Percentiles rank a stretch among this genome's conserved stretches.
phyloP scores from a whole-genome alignment of 2,329 filamentous ascomycete species.

The Exophiala lecanii-corni region DNA sequence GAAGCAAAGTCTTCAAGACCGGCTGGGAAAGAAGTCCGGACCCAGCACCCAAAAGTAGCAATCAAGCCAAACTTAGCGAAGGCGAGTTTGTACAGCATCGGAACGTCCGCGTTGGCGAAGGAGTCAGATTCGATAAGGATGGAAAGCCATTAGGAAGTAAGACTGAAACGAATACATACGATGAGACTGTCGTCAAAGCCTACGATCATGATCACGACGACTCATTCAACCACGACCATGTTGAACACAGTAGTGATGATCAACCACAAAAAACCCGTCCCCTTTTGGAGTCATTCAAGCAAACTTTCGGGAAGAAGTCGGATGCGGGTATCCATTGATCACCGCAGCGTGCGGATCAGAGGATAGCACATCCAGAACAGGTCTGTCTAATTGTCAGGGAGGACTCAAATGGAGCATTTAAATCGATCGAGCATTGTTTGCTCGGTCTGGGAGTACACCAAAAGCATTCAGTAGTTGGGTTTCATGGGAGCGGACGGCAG shows the following conservation, averaged over 20 bases:
- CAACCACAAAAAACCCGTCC: conserved; percentile 1
- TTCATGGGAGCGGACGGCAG: too few relatives aligned
- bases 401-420: too few relatives aligned
- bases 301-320: not conserved
- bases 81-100: conserved; percentile 2
- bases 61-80: not conserved
- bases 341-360: too few relatives aligned
- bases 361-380: too few relatives aligned
- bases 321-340: too few relatives aligned
- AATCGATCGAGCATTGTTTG: too few relatives aligned
- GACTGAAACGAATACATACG: not conserved
- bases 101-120: conserved; percentile 5
- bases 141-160: conserved; percentile 6
- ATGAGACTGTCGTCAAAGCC: not conserved
- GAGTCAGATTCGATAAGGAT: conserved; percentile 11
- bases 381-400: too few relatives aligned
- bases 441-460: too few relatives aligned
- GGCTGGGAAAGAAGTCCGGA: conserved; percentile 57
- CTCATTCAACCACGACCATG: conserved; percentile 10
- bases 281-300: conserved; percentile 1
- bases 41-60: not conserved
- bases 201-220: conserved; percentile 12
- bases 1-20: conserved; percentile 65
- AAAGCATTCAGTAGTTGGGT: too few relatives aligned
- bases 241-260: conserved; percentile 8